These are phyloP conservation scores for Pseudogymnoascus sp. DNA, from an alignment of 2,329 filamentous ascomycete genomes.

Conservation along the genomic window DNA sequence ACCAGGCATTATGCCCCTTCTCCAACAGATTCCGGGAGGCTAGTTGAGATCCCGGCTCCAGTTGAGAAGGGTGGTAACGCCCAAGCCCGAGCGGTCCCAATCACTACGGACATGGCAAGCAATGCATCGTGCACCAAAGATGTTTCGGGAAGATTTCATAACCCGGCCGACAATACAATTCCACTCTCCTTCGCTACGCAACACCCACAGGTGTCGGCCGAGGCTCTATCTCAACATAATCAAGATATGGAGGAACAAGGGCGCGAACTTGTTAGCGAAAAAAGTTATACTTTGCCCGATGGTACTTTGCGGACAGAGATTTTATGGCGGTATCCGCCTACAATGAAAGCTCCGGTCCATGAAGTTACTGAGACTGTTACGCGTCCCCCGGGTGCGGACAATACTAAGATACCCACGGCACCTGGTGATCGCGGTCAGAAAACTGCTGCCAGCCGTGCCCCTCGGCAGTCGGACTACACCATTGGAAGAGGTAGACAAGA, in stretches of 20 bases:
- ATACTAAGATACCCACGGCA: not conserved
- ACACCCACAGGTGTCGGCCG: not conserved
- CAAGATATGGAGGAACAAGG: not conserved
- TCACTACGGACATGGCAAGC: not conserved
- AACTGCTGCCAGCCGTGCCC: not conserved
- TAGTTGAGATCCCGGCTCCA: slow-evolving; percentile 39
- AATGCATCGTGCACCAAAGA: not conserved
- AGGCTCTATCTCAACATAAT: not conserved
- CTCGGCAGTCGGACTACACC: not conserved
- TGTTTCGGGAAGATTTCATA: not conserved
- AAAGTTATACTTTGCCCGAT: not conserved
- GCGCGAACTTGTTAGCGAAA: slow-evolving; percentile 4
- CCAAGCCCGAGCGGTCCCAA: not conserved
- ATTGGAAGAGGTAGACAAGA: not conserved
- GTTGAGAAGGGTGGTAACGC: not conserved
- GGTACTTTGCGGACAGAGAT: slow-evolving; percentile 3
- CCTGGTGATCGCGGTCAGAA: not conserved
- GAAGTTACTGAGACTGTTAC: not conserved
- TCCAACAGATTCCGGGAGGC: slow-evolving; percentile 32
- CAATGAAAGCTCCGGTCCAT: not conserved
- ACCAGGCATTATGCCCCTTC: slow-evolving; percentile 37
- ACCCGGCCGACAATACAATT: not conserved
- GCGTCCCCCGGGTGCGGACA: not conserved
- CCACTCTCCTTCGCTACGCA: not conserved
- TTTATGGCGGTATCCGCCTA: slow-evolving; percentile 3